phyloP scores from a whole-genome alignment of 2,329 filamentous ascomycete species.

The Ploettnerulaceae sp. region DNA sequence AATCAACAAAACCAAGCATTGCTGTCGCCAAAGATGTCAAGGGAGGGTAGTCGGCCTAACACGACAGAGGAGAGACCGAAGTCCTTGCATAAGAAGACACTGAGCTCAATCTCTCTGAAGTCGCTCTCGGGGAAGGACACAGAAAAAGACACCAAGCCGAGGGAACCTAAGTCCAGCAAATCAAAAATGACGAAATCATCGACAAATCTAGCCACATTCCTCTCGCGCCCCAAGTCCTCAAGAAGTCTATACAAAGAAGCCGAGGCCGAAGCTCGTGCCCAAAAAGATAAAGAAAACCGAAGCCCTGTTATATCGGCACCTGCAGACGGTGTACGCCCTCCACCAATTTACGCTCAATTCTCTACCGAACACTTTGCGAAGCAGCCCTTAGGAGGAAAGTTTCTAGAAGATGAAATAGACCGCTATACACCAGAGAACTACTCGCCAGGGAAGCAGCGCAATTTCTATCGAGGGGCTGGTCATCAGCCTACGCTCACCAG shows the following conservation, averaged over 20 bases:
- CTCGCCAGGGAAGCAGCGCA: conserved; percentile 30
- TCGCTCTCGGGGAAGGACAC: conserved; percentile 38
- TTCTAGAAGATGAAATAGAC: conserved; percentile 35
- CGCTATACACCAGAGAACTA: conserved; percentile 32
- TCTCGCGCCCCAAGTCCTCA: conserved; percentile 69
- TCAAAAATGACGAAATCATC: conserved; percentile 78
- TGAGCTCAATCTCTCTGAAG: conserved; percentile 43
- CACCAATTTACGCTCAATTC: conserved; percentile 81
- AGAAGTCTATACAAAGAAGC: conserved; percentile 56
- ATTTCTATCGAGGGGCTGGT: conserved; percentile 27
- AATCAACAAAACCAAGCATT: conserved; percentile 44
- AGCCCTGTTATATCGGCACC: conserved; percentile 51
- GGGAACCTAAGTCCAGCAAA: conserved; percentile 49
- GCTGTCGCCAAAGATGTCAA: conserved; percentile 39
- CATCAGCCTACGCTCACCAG: conserved; percentile 26
- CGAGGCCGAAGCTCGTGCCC: conserved; percentile 44
- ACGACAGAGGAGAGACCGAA: conserved; percentile 31
- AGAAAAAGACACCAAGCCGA: conserved; percentile 33
- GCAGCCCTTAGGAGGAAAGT: conserved; percentile 37
- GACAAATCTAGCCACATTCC: conserved; percentile 72
- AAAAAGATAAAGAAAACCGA: conserved; percentile 77
- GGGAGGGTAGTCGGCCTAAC: conserved; percentile 32
- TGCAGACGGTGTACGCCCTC: conserved; percentile 41
- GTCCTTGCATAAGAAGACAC: conserved; percentile 43
- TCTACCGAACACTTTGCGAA: conserved; percentile 37